Evolutionary conservation across 208 protist species (phyloP).

Genomic region (Leishmania lainsoni): DNA sequence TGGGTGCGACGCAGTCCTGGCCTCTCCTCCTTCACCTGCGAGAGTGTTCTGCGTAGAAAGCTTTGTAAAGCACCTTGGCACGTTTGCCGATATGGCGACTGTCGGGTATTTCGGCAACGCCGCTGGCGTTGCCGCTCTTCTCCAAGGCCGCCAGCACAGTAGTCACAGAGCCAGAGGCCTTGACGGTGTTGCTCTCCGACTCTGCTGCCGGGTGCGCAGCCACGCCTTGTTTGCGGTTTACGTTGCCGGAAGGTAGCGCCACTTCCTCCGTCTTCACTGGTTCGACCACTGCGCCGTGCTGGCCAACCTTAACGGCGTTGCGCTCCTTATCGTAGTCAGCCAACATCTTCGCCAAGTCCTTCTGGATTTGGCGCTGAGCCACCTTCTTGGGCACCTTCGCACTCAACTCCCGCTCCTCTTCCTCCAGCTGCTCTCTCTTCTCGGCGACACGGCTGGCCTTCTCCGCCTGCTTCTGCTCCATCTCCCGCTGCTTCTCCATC

Average conservation of each 20-base stretch:
- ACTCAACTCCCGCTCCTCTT: constrained; percentile 73
- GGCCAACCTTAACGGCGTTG: constrained; percentile 35
- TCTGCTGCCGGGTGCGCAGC: constrained; percentile 10
- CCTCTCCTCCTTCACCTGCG: constrained; percentile 70
- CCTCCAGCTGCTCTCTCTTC: constrained; percentile 69
- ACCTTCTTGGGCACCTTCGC: constrained; percentile 76
- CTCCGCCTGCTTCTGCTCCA: constrained; percentile 62
- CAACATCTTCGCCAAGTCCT: constrained; percentile 86
- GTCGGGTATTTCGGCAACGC: constrained; percentile 40
- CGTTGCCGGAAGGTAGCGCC: constrained; percentile 47
- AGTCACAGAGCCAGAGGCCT: constrained; percentile 44
- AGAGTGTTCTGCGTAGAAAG: constrained; percentile 80
- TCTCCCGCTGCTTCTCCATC: constrained; percentile 63
- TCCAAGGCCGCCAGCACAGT: constrained; percentile 56
- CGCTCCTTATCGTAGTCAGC: constrained; percentile 79
- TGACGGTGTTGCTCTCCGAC: constrained; percentile 29
- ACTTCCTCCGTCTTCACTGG: constrained; percentile 14
- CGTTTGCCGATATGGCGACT: constrained; percentile 87
- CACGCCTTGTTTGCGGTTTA: constrained; percentile 43
- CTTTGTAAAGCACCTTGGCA: constrained; percentile 77
- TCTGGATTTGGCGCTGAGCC: constrained; percentile 75
- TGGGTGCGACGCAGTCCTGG: constrained; percentile 79
- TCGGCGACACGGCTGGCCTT: constrained; percentile 54
- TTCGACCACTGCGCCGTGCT: constrained; percentile 34
- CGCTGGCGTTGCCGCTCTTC: constrained; percentile 9